A percentile compares a stretch with the other conserved stretches of the same genome.
phyloP scores from a whole-genome alignment of 495 filamentous ascomycete genomes.

The Tuber microsphaerosporum region DNA sequence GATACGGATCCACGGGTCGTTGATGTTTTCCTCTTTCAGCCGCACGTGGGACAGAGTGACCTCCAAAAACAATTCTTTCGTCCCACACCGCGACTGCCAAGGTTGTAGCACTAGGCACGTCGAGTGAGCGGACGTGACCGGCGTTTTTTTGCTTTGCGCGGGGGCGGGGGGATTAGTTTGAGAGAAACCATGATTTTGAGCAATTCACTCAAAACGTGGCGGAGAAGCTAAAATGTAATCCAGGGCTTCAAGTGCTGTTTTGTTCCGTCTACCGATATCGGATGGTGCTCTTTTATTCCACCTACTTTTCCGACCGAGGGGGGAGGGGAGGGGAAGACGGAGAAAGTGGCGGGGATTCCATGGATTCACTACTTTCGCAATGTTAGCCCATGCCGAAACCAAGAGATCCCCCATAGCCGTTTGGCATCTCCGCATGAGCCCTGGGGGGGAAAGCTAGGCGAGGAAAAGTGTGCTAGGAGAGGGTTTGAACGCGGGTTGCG shows the following conservation, averaged over 20 bases:
- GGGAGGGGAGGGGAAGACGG: background rate
- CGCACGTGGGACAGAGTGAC: background rate
- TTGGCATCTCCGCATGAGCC: background rate
- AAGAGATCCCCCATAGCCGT: background rate
- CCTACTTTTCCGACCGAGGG: background rate
- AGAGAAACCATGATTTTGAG: background rate
- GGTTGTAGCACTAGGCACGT: background rate
- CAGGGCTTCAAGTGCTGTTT: background rate
- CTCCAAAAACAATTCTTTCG: background rate
- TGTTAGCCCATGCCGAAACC: background rate
- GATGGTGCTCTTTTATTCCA: background rate
- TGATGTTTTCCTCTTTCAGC: slow-evolving; percentile 1
- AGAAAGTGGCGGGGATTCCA: background rate
- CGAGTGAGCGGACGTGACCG: slow-evolving; percentile 3
- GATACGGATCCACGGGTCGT: background rate
- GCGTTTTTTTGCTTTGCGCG: background rate
- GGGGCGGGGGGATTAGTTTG: background rate
- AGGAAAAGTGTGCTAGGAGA: background rate
- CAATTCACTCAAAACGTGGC: background rate
- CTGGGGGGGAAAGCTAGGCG: background rate
- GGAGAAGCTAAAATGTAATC: background rate
- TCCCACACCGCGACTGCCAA: background rate
- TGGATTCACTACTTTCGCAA: background rate
- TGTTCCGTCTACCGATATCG: background rate
- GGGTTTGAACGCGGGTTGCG: background rate